Conservation (phyloP, 192 early-diverging fungal genomes). For the Oehlia diaphana region DNA sequence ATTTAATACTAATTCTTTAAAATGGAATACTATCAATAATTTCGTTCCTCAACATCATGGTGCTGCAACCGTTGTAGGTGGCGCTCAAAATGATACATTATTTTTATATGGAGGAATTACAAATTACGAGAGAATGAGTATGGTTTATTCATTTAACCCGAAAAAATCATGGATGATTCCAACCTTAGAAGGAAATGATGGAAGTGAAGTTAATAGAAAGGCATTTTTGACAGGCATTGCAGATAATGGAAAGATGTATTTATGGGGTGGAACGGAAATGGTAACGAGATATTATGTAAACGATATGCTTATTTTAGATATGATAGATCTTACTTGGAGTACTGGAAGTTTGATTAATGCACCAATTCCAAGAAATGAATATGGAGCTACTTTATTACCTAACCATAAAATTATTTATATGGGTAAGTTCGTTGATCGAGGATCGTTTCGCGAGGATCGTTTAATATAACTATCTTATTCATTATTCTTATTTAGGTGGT, state of each 20-base stretch:
- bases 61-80: neutral
- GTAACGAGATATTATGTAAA: neutral
- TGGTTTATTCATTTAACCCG: neutral
- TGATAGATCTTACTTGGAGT: neutral
- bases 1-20: neutral
- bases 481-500: too few species aligned
- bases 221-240: neutral
- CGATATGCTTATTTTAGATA: neutral
- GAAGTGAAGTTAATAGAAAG: neutral
- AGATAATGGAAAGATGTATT: neutral
- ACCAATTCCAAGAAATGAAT: neutral
- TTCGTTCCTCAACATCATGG: neutral
- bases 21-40: neutral
- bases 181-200: neutral
- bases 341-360: neutral
- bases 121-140: neutral
- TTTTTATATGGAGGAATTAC: neutral
- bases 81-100: neutral
- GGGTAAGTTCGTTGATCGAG: too few species aligned
- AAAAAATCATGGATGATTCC: neutral
- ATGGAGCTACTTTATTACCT: neutral
- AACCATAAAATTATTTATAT: neutral
- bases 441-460: too few species aligned
- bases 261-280: neutral
- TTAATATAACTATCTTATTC: too few species aligned